phyloP scores from a whole-genome alignment of 768 basidiomycete species.

The Porpolomopsis calyptriformis region DNA sequence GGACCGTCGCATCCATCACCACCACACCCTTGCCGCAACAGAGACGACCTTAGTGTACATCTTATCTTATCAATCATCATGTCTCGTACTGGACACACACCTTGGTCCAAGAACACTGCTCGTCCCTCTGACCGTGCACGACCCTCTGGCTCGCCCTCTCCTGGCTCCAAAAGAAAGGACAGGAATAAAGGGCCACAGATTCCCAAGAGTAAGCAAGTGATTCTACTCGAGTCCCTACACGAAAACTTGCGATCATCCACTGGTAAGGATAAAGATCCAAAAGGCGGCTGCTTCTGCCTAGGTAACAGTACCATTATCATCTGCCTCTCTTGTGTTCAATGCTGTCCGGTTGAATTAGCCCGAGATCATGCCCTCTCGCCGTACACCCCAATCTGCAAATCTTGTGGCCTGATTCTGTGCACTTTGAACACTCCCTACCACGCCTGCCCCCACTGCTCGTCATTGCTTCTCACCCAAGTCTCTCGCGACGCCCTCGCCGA shows the following conservation, averaged over 20 bases:
- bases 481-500: conserved; percentile 28
- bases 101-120: background rate
- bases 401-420: conserved; percentile 58
- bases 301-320: conserved; percentile 24
- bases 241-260: conserved; percentile 26
- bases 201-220: conserved; percentile 40
- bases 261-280: conserved; percentile 38
- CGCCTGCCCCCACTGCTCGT: conserved; percentile 44
- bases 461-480: conserved; percentile 25
- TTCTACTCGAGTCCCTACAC: conserved; percentile 36
- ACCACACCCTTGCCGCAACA: too few species aligned
- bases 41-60: too few species aligned
- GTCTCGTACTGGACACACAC: conserved; percentile 10
- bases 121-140: conserved; percentile 44
- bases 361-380: conserved; percentile 46
- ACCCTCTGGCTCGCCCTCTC: conserved; percentile 15
- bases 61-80: conserved; percentile 8
- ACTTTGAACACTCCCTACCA: conserved; percentile 41
- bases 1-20: too few species aligned
- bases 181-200: conserved; percentile 20
- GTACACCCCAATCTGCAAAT: conserved; percentile 43
- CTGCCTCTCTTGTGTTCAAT: background rate
- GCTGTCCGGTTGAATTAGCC: conserved; percentile 27
- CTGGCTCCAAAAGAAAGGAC: conserved; percentile 28
- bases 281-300: conserved; percentile 63